phyloP scores from a whole-genome alignment of 345 rosid genomes.

The Eucalyptus urophylla region DNA sequence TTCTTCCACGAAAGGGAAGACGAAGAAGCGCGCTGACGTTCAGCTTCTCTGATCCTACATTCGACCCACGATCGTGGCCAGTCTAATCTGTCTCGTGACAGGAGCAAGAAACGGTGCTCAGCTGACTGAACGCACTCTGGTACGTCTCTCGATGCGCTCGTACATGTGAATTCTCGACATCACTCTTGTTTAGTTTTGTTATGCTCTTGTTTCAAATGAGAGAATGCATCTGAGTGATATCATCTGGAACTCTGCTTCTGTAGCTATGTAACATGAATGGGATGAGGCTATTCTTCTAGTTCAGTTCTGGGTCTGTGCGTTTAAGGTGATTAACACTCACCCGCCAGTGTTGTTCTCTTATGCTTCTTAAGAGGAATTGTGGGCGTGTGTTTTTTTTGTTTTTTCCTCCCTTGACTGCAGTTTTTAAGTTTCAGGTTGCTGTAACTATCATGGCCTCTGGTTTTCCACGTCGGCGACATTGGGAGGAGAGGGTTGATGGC shows the following conservation, averaged over 20 bases:
- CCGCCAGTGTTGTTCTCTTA: not conserved
- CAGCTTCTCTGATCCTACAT: not conserved
- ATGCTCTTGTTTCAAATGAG: not conserved
- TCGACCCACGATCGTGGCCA: not conserved
- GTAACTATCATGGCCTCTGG: slow-evolving; percentile 32
- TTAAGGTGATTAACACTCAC: not conserved
- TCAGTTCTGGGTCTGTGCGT: not conserved
- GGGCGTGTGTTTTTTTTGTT: not conserved
- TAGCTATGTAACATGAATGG: not conserved
- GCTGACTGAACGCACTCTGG: not conserved
- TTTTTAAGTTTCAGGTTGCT: not conserved
- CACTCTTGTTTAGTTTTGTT: not conserved
- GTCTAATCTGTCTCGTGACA: not conserved
- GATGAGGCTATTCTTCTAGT: not conserved
- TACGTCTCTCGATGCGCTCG: not conserved
- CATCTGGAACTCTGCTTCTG: not conserved
- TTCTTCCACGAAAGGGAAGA: not conserved
- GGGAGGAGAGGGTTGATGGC: not conserved
- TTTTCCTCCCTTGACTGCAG: not conserved
- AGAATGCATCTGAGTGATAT: not conserved
- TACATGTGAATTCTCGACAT: not conserved
- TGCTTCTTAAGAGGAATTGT: not conserved
- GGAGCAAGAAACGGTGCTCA: not conserved
- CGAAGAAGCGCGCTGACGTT: not conserved
- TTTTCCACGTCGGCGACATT: slow-evolving; percentile 45